Percentiles rank a stretch among this genome's conserved stretches.
phyloP scores from a whole-genome alignment of 2,329 filamentous ascomycete species.

The Calonectria ilicicola region DNA sequence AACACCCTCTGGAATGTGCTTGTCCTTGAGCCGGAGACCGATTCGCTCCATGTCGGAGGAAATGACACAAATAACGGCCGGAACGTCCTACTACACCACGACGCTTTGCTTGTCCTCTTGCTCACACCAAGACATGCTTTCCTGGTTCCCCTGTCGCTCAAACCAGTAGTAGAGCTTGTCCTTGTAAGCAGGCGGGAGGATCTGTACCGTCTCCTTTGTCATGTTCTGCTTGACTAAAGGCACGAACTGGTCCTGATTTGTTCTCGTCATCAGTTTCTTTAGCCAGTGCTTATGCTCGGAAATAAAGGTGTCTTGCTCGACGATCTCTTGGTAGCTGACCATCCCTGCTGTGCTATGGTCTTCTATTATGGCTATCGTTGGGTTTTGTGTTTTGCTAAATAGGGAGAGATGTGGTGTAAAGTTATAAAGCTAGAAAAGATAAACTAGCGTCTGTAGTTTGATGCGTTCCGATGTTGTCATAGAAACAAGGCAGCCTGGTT shows the following conservation, averaged over 20 bases:
- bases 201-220: background rate
- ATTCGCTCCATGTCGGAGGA: background rate
- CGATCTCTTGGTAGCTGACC: background rate
- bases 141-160: background rate
- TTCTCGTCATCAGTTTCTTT: background rate
- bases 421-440: background rate
- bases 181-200: background rate
- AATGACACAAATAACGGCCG: background rate
- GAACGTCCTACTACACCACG: slow-evolving; percentile 3
- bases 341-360: background rate
- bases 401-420: background rate
- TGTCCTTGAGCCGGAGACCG: background rate
- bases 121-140: slow-evolving; percentile 9
- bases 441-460: background rate
- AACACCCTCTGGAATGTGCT: background rate
- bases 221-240: background rate
- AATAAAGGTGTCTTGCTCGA: slow-evolving; percentile 3
- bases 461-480: background rate
- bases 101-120: background rate
- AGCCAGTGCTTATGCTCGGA: background rate
- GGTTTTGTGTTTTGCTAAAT: too few relatives aligned
- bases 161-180: slow-evolving; percentile 15
- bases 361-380: background rate
- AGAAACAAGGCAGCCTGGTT: background rate
- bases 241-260: background rate